Conservation (phyloP, 306 rosid species). For the Cucurbita moschata region DNA sequence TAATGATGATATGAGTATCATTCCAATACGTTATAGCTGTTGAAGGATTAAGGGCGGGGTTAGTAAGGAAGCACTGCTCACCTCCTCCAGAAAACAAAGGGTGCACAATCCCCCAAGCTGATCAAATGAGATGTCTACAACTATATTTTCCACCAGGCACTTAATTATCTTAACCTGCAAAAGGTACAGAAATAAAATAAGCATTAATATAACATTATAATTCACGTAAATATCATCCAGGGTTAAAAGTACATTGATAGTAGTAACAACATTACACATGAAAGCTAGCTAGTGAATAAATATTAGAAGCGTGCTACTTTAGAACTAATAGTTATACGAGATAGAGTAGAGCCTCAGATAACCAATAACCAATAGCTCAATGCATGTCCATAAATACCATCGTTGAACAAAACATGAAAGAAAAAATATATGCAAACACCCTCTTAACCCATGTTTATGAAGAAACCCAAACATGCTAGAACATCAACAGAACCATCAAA, state of each 20-base stretch:
- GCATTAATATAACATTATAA: not conserved
- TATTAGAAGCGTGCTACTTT: not conserved
- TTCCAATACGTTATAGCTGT: not conserved
- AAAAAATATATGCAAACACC: not conserved
- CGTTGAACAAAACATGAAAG: not conserved
- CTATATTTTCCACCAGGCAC: conserved; percentile 97
- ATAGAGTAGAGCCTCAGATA: too few relatives aligned
- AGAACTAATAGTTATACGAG: not conserved
- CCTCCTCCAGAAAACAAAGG: conserved; percentile 98
- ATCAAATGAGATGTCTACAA: conserved; percentile 93
- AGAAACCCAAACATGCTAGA: not conserved
- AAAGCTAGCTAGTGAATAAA: not conserved
- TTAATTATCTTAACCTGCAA: conserved; percentile 86
- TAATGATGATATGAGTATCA: not conserved
- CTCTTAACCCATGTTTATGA: not conserved
- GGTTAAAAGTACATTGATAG: not conserved
- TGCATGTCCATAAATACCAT: not conserved
- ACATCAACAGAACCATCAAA: not conserved
- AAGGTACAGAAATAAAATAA: conserved; percentile 1
- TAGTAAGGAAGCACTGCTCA: conserved; percentile 19
- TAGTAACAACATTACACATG: not conserved
- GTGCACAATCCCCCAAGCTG: conserved; percentile 99
- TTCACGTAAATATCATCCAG: not conserved
- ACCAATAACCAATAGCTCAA: too few relatives aligned
- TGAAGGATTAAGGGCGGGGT: conserved; percentile 2